Conservation (phyloP, 2,329 filamentous ascomycete species). For the Fusarium burgessii region DNA sequence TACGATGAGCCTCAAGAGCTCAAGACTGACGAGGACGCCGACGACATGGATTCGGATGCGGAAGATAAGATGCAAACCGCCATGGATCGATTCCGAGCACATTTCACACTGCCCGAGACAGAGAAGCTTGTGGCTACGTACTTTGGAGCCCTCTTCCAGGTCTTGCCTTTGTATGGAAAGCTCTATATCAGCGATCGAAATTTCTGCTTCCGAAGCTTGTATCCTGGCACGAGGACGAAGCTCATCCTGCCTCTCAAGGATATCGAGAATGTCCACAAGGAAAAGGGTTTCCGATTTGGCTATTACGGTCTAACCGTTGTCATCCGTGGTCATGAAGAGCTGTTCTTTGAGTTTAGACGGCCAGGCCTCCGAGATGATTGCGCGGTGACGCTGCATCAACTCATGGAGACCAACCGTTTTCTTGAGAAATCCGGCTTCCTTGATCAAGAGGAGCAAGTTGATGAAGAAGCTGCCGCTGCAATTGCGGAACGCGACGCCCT, state of each 20-base stretch:
- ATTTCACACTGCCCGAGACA: conserved; percentile 87
- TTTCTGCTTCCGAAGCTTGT: conserved; percentile 92
- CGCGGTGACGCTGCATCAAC: conserved; percentile 81
- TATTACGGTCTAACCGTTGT: conserved; percentile 93
- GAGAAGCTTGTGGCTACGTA: conserved; percentile 91
- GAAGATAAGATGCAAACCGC: conserved; percentile 74
- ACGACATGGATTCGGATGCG: conserved; percentile 67
- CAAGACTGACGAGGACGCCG: conserved; percentile 60
- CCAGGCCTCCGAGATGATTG: conserved; percentile 88
- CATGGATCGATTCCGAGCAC: conserved; percentile 85
- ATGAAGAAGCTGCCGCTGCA: conserved; percentile 79
- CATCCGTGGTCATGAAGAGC: conserved; percentile 91
- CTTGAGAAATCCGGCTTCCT: conserved; percentile 77
- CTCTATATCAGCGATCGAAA: conserved; percentile 90
- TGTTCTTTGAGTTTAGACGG: conserved; percentile 93
- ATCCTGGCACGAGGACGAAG: conserved; percentile 91
- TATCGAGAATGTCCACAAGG: conserved; percentile 92
- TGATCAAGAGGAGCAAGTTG: conserved; percentile 75
- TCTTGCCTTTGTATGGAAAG: conserved; percentile 93
- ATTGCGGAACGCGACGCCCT: conserved; percentile 85
- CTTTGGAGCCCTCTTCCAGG: conserved; percentile 90
- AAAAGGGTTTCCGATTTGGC: conserved; percentile 92
- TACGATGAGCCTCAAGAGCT: conserved; percentile 75
- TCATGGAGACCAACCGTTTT: conserved; percentile 78
- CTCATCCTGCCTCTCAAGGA: conserved; percentile 91